Conservation (phyloP, 164 flowering plant species). For the Umbilicus rupestris region DNA sequence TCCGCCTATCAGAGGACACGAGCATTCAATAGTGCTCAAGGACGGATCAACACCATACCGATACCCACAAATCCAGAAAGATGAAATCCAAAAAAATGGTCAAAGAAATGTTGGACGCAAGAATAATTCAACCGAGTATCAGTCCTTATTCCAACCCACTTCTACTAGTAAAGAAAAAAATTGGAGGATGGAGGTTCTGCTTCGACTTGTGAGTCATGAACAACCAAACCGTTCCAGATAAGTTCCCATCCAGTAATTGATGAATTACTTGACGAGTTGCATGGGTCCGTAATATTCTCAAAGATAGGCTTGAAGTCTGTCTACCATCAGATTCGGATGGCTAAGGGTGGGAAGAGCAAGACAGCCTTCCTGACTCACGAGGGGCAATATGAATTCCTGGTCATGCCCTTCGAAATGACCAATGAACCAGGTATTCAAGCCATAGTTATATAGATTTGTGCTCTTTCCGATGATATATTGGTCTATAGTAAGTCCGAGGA, state of each 20-base stretch:
- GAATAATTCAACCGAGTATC: neutral
- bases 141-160: neutral
- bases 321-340: neutral
- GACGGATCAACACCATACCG: neutral
- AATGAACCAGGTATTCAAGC: neutral
- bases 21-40: too few relatives aligned
- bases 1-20: too few relatives aligned
- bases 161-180: neutral
- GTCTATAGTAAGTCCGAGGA: too few relatives aligned
- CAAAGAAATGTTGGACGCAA: neutral
- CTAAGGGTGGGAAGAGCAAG: neutral
- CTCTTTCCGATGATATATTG: neutral
- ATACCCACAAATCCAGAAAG: neutral
- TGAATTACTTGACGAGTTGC: neutral
- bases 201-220: neutral
- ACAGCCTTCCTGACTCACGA: neutral
- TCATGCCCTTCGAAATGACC: too few relatives aligned
- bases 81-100: neutral
- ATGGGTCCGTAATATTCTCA: neutral
- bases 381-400: too few relatives aligned
- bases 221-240: neutral
- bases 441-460: neutral
- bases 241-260: neutral
- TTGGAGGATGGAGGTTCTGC: neutral
- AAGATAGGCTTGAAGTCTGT: neutral